Conservation (phyloP, 2,329 filamentous ascomycete genomes). For the Colletotrichum sp. region DNA sequence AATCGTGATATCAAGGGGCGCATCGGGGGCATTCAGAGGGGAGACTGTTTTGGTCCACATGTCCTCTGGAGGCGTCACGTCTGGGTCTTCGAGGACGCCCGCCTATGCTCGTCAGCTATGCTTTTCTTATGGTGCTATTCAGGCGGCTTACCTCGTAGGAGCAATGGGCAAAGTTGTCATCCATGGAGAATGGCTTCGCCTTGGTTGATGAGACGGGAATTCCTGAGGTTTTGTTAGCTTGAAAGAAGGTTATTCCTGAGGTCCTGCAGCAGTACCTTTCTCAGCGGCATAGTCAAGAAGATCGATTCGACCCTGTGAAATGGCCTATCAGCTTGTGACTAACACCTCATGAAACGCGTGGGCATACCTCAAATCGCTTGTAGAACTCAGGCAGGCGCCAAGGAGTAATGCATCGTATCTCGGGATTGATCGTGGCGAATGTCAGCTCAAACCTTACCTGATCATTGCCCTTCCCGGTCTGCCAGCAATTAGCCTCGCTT, state of each 20-base stretch:
- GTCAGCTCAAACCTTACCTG: slow-evolving; percentile 45
- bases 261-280: slow-evolving; percentile 38
- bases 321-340: fast-evolving
- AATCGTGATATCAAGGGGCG: slow-evolving; percentile 69
- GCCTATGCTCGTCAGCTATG: background rate
- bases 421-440: slow-evolving; percentile 34
- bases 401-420: slow-evolving; percentile 73
- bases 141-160: slow-evolving; percentile 71
- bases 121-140: slow-evolving; percentile 42
- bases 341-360: fast-evolving
- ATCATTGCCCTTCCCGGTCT: slow-evolving; percentile 25
- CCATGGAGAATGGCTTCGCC: slow-evolving; percentile 59
- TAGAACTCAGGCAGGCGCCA: slow-evolving; percentile 76
- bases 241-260: fast-evolving
- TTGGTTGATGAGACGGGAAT: slow-evolving; percentile 78
- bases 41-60: slow-evolving; percentile 69
- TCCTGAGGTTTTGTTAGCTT: slow-evolving; percentile 26
- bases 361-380: slow-evolving; percentile 59
- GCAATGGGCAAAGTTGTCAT: slow-evolving; percentile 66
- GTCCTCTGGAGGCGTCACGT: slow-evolving; percentile 65
- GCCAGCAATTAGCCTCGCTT: background rate
- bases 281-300: slow-evolving; percentile 73
- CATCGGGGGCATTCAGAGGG: slow-evolving; percentile 66
- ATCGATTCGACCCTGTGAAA: slow-evolving; percentile 65
- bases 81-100: slow-evolving; percentile 67